Evolutionary conservation across 768 basidiomycete species (phyloP).

Genomic region (Boletus rubescentipes): DNA sequence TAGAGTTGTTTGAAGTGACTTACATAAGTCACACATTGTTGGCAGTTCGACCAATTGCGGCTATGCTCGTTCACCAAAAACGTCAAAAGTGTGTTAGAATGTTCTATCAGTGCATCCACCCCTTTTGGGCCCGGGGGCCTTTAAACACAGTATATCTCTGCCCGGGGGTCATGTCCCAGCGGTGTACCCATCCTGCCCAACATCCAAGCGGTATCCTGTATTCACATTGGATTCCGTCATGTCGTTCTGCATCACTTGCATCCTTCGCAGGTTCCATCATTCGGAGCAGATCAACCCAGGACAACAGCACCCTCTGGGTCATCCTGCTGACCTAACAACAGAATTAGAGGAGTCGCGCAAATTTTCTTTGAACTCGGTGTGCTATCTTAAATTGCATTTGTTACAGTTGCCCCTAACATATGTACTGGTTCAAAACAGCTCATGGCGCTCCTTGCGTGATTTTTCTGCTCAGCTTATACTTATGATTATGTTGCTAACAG

Average conservation of each 20-base stretch:
- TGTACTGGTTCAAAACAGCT: conserved; percentile 2
- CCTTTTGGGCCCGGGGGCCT: too few relatives aligned
- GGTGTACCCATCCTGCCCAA: too few relatives aligned
- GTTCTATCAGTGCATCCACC: too few relatives aligned
- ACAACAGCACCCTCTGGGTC: not conserved
- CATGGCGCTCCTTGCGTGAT: conserved; percentile 19
- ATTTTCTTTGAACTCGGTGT: conserved; percentile 18
- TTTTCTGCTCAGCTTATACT: not conserved
- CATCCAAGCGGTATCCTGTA: too few relatives aligned
- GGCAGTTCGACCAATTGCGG: too few relatives aligned
- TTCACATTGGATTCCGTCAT: not conserved
- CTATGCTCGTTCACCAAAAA: too few relatives aligned
- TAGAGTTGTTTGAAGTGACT: too few relatives aligned
- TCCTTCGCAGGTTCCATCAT: not conserved
- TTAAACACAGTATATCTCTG: too few relatives aligned
- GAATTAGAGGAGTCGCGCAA: conserved; percentile 16
- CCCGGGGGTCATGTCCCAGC: too few relatives aligned
- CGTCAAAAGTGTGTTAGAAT: too few relatives aligned
- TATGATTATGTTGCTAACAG: not conserved
- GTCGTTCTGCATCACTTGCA: not conserved
- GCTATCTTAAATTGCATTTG: not conserved
- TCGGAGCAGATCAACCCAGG: not conserved
- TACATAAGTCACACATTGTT: too few relatives aligned
- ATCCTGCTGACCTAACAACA: not conserved
- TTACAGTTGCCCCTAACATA: not conserved